Base-by-base conservation (phyloP, 2,329 filamentous ascomycete genomes). In the Shiraia sp. region DNA sequence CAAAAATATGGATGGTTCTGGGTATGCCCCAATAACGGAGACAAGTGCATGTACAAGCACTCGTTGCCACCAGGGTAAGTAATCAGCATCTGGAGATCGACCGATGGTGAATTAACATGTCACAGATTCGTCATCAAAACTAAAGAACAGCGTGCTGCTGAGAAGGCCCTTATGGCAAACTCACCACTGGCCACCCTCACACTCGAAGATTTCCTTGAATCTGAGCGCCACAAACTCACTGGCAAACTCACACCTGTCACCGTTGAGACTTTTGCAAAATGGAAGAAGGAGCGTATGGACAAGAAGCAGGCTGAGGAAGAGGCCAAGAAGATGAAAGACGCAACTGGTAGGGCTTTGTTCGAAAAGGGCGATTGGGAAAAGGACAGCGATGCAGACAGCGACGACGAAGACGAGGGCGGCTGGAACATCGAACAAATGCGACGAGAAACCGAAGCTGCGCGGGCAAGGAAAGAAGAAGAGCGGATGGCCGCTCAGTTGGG, bases 1-100 rank as follows among this genome's bases (percentile, higher is more conserved):
- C 88, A 90, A 62, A 99, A 97, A 73, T 99, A 99, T 63, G 93
- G 93, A 50, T 99, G 93, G 93, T 97, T 99, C 75, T 99, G 93
- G 93, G 79, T 84, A 45, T 99, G 93, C 80, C 93, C 93, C 32
- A 97, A 97, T 65, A 91, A 90, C 53, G 92, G 88, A 51, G 87
- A 99, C 68, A 89, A 96, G 73, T 99, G 93, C 87, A 97, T 93
- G 86, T 99, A 99, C 70, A 91, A 88, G 74, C 93, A 99, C 72
- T 90, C 88, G 63, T 79, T 99, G 61, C 93, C 95, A 59, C 88
- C 91, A 64, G 93, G 93, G 88, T 95, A 82, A 65, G 87, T 82
- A 25, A 49, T 23, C 28, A 38, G 15, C 16, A 9, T 17, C 42
- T 10, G n/a, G 32, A 23, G 26, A 36, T 17, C 39, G 15, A 3